These are phyloP conservation scores for Pichiaceae sp. DNA, from an alignment of 1,139 yeast species.

Conservation along the genomic window DNA sequence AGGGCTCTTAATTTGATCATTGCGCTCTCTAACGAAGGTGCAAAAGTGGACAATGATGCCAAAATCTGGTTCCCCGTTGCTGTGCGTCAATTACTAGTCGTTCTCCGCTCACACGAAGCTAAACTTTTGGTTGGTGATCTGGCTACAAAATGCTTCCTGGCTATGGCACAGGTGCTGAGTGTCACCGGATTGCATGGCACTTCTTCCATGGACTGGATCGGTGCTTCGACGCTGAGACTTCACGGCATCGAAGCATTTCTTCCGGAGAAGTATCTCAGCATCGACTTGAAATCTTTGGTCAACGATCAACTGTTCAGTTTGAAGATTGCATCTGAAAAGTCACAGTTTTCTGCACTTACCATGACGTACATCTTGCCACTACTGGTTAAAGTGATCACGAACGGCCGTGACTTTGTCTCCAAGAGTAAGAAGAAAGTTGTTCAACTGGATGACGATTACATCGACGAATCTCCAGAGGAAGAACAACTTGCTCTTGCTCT, in stretches of 20 bases:
- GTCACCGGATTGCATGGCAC: conserved; percentile 14
- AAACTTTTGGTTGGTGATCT: conserved; percentile 32
- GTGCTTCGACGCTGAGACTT: conserved; percentile 60
- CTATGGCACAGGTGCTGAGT: conserved; percentile 22
- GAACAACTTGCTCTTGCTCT: conserved; percentile 75
- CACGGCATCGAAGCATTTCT: conserved; percentile 30
- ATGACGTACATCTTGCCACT: conserved; percentile 72
- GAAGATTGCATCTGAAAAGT: conserved; percentile 67
- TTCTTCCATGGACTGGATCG: conserved; percentile 27
- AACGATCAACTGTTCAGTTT: conserved; percentile 56
- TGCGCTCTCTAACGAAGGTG: conserved; percentile 43
- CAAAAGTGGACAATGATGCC: conserved; percentile 58
- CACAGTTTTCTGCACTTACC: conserved; percentile 59
- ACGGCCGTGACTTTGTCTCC: conserved; percentile 47
- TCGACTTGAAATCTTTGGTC: conserved; percentile 44
- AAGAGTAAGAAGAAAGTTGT: conserved; percentile 34
- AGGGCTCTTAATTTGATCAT: conserved; percentile 47
- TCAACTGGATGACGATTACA: conserved; percentile 49
- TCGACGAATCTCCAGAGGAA: conserved; percentile 77
- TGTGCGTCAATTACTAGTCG: conserved; percentile 34
- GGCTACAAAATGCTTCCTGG: conserved; percentile 22
- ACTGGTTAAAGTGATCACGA: conserved; percentile 51
- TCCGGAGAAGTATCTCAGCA: conserved; percentile 37
- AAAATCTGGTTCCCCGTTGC: conserved; percentile 66
- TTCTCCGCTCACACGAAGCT: conserved; percentile 31